Evolutionary conservation across 2,329 filamentous ascomycete genomes (phyloP).

Genomic region (Apiospora arundinis): DNA sequence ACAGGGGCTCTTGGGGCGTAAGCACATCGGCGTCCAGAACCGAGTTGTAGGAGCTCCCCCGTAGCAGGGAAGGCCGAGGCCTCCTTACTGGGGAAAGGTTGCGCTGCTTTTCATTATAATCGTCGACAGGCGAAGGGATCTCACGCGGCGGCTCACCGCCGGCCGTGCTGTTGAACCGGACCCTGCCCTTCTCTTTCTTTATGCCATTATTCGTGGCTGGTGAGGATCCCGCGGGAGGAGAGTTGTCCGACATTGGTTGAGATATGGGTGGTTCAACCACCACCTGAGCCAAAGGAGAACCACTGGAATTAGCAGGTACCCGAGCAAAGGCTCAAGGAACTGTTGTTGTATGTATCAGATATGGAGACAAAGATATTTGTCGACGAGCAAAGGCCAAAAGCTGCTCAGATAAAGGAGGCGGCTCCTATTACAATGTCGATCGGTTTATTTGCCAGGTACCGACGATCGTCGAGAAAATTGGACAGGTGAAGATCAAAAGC

Average conservation of each 20-base stretch:
- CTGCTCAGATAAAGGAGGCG: slow-evolving; percentile 13
- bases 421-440: slow-evolving; percentile 17
- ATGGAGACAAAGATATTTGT: background rate
- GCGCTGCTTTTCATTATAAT: slow-evolving; percentile 25
- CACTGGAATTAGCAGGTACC: background rate
- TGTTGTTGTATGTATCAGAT: background rate
- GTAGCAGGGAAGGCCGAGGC: slow-evolving; percentile 50
- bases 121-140: slow-evolving; percentile 26
- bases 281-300: background rate
- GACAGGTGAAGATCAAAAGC: slow-evolving; percentile 8
- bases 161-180: slow-evolving; percentile 56
- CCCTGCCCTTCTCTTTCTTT: slow-evolving; percentile 54
- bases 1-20: background rate
- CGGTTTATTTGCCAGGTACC: slow-evolving; percentile 8
- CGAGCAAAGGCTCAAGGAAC: background rate
- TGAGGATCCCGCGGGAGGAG: background rate
- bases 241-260: background rate
- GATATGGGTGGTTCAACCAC: slow-evolving; percentile 11
- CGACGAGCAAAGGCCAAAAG: background rate
- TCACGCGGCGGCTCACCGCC: slow-evolving; percentile 38
- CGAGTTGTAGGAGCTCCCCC: slow-evolving; percentile 49
- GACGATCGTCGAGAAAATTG: slow-evolving; percentile 15
- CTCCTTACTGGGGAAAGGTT: slow-evolving; percentile 32
- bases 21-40: slow-evolving; percentile 32
- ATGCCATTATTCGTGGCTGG: background rate